Base-by-base conservation (phyloP, 2,329 filamentous ascomycete genomes). In the Diaporthe helianthi region DNA sequence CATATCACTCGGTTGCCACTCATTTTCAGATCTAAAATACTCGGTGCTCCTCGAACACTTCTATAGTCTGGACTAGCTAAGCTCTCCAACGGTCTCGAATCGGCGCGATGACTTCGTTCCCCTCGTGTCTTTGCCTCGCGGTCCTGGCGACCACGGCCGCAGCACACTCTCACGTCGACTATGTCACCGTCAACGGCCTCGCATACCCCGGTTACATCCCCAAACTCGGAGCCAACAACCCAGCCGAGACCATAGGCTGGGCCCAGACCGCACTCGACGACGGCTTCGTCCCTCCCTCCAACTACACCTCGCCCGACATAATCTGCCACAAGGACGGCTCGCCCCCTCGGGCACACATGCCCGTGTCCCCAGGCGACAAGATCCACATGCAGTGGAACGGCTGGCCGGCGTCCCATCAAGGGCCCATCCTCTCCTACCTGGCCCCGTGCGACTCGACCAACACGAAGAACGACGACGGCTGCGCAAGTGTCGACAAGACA, bases 251-350 rank as follows among this genome's bases (percentile, higher is more conserved):
- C 29, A 84, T 87, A 64, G 89, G 83, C 71, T 90, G 89, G 88
- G 81, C 81, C 19, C 84, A 83, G 54, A 76, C 80, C 7, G 82
- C 83, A 46, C 74, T 76, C 1, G 85, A 88, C 74, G 81, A 85
- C 72, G 86, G 86, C 36, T 89, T 83, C 75, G 79, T 89, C 69
- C 77, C 82, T 19, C 82, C 82, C 1, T 74, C 76, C 49, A 78
- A 79, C 69, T 89, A 86, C 78, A 76, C 77, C 29, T 76, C 77
- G 38, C 70, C 82, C 41, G 82, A 89, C 75, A 89, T 90, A 72
- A 87, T 89, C 79, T 90, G 88, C 82, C 89, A 92, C 82, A 83
- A 83, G 76, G 79, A 79, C 52, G 88, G 85, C 36, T 81, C 82
- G 36, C 82, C 84, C n/a, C 86, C 83, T 47, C 74, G 79, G 19